A percentile compares a stretch with the other conserved stretches of the same genome.
phyloP scores from a whole-genome alignment of 2,329 filamentous ascomycete species.

The Aspergillus ibericus region DNA sequence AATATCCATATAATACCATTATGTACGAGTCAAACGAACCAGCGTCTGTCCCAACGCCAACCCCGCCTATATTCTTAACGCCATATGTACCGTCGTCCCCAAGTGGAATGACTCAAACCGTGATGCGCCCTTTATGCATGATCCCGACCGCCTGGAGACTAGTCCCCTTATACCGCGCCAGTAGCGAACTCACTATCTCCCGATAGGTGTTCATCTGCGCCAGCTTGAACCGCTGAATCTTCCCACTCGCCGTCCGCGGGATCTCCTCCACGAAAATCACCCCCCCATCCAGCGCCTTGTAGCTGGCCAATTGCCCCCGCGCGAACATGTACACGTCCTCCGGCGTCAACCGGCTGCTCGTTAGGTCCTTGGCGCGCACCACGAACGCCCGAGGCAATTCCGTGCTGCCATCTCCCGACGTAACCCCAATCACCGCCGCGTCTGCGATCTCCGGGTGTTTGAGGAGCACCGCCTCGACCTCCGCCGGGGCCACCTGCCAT shows the following conservation, averaged over 20 bases:
- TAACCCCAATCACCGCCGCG: slow-evolving; percentile 49
- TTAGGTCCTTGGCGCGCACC: slow-evolving; percentile 33
- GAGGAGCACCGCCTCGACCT: slow-evolving; percentile 49
- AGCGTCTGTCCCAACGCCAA: not conserved
- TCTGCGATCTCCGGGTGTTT: slow-evolving; percentile 47
- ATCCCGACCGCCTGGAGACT: slow-evolving; percentile 24
- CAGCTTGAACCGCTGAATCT: slow-evolving; percentile 48
- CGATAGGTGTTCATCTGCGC: slow-evolving; percentile 42
- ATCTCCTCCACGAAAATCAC: slow-evolving; percentile 52
- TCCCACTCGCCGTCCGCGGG: slow-evolving; percentile 52
- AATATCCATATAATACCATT: not conserved
- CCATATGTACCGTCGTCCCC: not conserved
- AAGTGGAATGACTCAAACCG: slow-evolving; percentile 14
- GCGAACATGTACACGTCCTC: slow-evolving; percentile 48
- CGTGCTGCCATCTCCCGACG: slow-evolving; percentile 32
- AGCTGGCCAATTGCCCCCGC: slow-evolving; percentile 45
- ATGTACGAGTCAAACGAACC: not conserved
- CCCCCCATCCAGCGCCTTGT: slow-evolving; percentile 50
- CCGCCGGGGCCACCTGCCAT: slow-evolving; percentile 52
- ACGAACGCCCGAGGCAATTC: slow-evolving; percentile 50
- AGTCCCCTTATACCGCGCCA: slow-evolving; percentile 26
- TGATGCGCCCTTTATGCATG: slow-evolving; percentile 24
- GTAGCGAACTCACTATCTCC: slow-evolving; percentile 35
- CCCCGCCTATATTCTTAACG: not conserved
- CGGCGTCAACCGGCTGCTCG: slow-evolving; percentile 30